These are phyloP conservation scores for Ophiocordyceps australis DNA, from an alignment of 2,329 filamentous ascomycete genomes.

Conservation along the genomic window DNA sequence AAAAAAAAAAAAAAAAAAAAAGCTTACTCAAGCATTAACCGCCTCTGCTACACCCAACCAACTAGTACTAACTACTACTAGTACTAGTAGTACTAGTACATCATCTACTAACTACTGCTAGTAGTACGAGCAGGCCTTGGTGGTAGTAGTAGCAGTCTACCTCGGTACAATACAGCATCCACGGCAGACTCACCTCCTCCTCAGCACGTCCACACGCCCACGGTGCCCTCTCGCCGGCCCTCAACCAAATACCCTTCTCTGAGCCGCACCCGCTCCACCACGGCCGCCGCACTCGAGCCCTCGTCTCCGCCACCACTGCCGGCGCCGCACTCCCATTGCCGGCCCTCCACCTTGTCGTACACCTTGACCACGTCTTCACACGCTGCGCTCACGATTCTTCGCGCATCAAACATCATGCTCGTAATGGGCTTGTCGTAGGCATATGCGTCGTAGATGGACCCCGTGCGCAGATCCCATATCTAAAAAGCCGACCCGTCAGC, in stretches of 20 bases:
- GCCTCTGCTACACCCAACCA: too few species aligned
- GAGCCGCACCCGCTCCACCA: constrained; percentile 74
- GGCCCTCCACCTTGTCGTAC: constrained; percentile 90
- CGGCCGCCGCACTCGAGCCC: constrained; percentile 41
- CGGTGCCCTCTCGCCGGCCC: constrained; percentile 68
- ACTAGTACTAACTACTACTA: too few species aligned
- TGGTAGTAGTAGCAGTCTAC: too few species aligned
- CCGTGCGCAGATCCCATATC: constrained; percentile 98
- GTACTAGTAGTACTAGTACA: too few species aligned
- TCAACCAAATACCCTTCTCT: constrained; percentile 91
- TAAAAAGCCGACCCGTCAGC: constrained; percentile 25
- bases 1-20: too few species aligned
- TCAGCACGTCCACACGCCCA: constrained; percentile 77
- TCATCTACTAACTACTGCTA: too few species aligned
- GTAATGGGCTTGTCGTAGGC: constrained; percentile 86
- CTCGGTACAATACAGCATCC: too few species aligned
- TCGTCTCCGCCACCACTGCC: constrained; percentile 54
- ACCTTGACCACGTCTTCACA: constrained; percentile 92
- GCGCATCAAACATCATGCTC: constrained; percentile 91
- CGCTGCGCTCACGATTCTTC: constrained; percentile 76
- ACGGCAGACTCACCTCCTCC: too few species aligned
- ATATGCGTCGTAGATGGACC: constrained; percentile 88
- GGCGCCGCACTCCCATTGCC: constrained; percentile 92
- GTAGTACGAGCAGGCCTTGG: too few species aligned
- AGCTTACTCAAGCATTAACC: too few species aligned